phyloP scores from a whole-genome alignment of 768 basidiomycete species.

The Dentipellis sp. region DNA sequence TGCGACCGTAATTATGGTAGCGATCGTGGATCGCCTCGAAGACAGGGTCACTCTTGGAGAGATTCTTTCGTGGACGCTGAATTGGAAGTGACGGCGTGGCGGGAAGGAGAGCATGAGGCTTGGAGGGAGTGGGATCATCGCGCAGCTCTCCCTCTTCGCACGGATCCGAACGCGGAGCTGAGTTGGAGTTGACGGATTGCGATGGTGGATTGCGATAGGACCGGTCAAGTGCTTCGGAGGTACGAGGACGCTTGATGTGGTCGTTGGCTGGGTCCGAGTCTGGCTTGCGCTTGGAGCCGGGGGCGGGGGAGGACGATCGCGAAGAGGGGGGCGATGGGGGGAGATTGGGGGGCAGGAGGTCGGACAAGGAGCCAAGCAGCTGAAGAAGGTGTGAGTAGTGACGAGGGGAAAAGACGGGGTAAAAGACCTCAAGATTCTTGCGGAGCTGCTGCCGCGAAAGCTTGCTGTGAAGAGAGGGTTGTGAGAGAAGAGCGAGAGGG shows the following conservation, averaged over 20 bases:
- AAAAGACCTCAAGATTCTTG: constrained; percentile 30
- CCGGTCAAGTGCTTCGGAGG: constrained; percentile 20
- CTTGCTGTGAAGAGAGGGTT: background rate
- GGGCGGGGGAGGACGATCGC: constrained; percentile 31
- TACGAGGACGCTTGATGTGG: constrained; percentile 18
- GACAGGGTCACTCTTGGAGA: constrained; percentile 30
- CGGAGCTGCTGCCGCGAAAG: constrained; percentile 22
- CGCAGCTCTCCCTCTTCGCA: constrained; percentile 39
- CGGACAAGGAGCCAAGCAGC: constrained; percentile 31
- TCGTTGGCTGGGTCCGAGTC: constrained; percentile 12
- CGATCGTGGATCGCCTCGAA: constrained; percentile 58
- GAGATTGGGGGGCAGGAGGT: constrained; percentile 34
- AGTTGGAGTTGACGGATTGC: constrained; percentile 11
- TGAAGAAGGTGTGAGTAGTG: constrained; percentile 14
- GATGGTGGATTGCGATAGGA: constrained; percentile 16
- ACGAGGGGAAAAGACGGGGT: background rate
- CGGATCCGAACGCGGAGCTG: constrained; percentile 29
- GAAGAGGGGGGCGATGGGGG: constrained; percentile 38
- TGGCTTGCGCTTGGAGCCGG: constrained; percentile 30
- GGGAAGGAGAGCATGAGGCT: constrained; percentile 8
- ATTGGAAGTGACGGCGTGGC: constrained; percentile 36
- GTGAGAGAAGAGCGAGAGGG: background rate
- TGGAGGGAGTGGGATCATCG: constrained; percentile 24
- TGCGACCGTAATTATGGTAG: constrained; percentile 60
- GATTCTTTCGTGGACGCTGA: constrained; percentile 56